These are phyloP conservation scores for Diaporthe destruens DNA, from an alignment of 2,329 filamentous ascomycete genomes.

Conservation along the genomic window DNA sequence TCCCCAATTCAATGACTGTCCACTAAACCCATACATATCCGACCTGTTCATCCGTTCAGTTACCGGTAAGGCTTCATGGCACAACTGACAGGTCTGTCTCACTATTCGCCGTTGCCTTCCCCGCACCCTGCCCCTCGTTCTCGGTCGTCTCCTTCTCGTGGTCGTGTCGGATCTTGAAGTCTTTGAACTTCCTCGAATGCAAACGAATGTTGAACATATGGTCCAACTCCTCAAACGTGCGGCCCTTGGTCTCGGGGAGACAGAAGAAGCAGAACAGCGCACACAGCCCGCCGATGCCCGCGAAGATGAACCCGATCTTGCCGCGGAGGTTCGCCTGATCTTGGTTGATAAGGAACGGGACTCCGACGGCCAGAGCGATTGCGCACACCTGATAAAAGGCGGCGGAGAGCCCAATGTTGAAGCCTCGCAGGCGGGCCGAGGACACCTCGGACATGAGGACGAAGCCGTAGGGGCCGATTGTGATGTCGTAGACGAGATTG, in stretches of 20 bases:
- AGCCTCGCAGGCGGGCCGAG: slow-evolving; percentile 40
- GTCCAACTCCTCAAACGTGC: slow-evolving; percentile 40
- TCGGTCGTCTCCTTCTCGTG: background rate
- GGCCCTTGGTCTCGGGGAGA: slow-evolving; percentile 37
- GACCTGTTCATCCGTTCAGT: too few species aligned
- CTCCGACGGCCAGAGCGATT: slow-evolving; percentile 50
- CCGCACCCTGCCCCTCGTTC: background rate
- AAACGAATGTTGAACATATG: slow-evolving; percentile 26
- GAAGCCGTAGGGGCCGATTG: slow-evolving; percentile 42
- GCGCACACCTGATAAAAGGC: slow-evolving; percentile 46
- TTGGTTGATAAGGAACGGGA: slow-evolving; percentile 52
- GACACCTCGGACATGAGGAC: slow-evolving; percentile 43
- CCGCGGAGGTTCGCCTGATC: slow-evolving; percentile 50
- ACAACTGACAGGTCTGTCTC: background rate
- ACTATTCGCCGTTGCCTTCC: background rate
- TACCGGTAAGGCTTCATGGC: background rate
- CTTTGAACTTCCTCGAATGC: slow-evolving; percentile 35
- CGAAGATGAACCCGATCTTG: slow-evolving; percentile 51
- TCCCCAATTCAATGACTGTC: background rate
- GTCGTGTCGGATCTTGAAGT: background rate
- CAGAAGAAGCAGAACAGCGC: slow-evolving; percentile 48
- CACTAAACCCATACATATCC: accelerated
- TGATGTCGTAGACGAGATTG: slow-evolving; percentile 44
- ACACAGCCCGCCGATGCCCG: slow-evolving; percentile 45
- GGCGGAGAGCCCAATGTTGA: slow-evolving; percentile 45